A percentile compares a stretch with the other conserved stretches of the same genome.
Conservation (phyloP, 371 early-diverging fungal genomes). For the Blakeslea trispora region DNA sequence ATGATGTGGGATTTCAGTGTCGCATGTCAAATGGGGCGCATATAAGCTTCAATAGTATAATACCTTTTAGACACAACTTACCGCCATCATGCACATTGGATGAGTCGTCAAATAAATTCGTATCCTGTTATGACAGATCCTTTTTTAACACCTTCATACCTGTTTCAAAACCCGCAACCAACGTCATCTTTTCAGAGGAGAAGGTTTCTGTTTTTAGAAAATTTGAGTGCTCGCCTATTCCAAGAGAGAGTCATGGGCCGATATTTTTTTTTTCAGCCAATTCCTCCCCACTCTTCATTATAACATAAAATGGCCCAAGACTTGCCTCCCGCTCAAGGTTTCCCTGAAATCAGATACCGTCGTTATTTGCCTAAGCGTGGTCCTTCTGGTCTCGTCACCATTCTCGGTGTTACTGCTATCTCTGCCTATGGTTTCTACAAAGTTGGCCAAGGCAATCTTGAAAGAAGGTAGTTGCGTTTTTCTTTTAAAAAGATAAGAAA, state of each 20-base stretch:
- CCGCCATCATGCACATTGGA: too few species aligned
- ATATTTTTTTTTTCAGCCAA: not conserved
- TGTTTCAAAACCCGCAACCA: too few species aligned
- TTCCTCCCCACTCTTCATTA: not conserved
- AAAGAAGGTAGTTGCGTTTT: slow-evolving; percentile 61
- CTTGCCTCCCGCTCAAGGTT: slow-evolving; percentile 75
- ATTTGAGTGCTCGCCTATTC: too few species aligned
- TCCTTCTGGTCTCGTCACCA: slow-evolving; percentile 70
- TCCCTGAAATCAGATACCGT: slow-evolving; percentile 76
- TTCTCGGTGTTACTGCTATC: slow-evolving; percentile 57
- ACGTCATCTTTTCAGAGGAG: too few species aligned
- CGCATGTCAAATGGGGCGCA: too few species aligned
- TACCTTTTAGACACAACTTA: too few species aligned
- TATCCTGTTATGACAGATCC: too few species aligned
- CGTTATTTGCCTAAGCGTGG: slow-evolving; percentile 90
- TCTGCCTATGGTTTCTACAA: slow-evolving; percentile 60
- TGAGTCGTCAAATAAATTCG: too few species aligned
- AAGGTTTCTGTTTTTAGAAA: too few species aligned
- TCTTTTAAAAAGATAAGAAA: not conserved
- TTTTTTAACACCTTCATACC: too few species aligned
- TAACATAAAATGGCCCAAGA: slow-evolving; percentile 54
- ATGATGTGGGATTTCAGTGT: too few species aligned
- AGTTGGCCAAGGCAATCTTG: slow-evolving; percentile 69
- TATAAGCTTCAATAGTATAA: too few species aligned
- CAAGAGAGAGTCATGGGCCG: not conserved